Conservation (phyloP, 2,329 filamentous ascomycete species). For the Phaeosphaeriaceae sp. region DNA sequence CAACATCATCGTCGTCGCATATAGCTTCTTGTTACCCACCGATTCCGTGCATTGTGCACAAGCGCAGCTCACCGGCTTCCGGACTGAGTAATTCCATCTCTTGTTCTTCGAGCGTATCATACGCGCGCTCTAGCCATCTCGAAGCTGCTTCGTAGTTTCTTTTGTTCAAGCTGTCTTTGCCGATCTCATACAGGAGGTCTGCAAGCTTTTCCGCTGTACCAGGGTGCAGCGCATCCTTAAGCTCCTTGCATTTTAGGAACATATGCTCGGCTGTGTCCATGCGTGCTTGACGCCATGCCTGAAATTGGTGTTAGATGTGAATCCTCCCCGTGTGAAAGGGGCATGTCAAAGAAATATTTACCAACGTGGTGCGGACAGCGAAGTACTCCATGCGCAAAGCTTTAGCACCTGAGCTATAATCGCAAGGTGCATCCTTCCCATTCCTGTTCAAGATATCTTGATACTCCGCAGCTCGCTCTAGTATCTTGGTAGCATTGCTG, state of each 20-base stretch:
- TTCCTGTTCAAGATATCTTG: constrained; percentile 33
- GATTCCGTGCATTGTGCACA: constrained; percentile 68
- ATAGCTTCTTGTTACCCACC: constrained; percentile 30
- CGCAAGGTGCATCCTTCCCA: constrained; percentile 23
- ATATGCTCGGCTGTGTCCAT: constrained; percentile 81
- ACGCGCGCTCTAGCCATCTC: constrained; percentile 77
- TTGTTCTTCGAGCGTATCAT: constrained; percentile 64
- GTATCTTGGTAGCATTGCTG: constrained; percentile 64
- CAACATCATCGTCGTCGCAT: constrained; percentile 3
- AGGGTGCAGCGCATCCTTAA: constrained; percentile 53
- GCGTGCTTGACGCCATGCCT: constrained; percentile 78
- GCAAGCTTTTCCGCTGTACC: constrained; percentile 66
- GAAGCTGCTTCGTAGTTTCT: constrained; percentile 63
- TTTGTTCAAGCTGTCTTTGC: constrained; percentile 63
- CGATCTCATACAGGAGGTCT: constrained; percentile 76
- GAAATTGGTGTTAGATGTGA: not conserved
- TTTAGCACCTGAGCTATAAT: constrained; percentile 35
- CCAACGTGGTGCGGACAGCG: constrained; percentile 70
- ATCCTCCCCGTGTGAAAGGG: not conserved
- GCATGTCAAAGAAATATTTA: constrained; percentile 45
- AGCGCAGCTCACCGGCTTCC: constrained; percentile 68
- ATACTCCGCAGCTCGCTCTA: constrained; percentile 70
- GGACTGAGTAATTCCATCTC: constrained; percentile 63
- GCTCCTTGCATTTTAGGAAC: constrained; percentile 65
- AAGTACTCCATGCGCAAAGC: constrained; percentile 68